Evolutionary conservation across 495 filamentous ascomycete species (phyloP), one percentile per base, ranked within the genome.

Genomic region (Pseudoneurospora amorphoporcata): DNA sequence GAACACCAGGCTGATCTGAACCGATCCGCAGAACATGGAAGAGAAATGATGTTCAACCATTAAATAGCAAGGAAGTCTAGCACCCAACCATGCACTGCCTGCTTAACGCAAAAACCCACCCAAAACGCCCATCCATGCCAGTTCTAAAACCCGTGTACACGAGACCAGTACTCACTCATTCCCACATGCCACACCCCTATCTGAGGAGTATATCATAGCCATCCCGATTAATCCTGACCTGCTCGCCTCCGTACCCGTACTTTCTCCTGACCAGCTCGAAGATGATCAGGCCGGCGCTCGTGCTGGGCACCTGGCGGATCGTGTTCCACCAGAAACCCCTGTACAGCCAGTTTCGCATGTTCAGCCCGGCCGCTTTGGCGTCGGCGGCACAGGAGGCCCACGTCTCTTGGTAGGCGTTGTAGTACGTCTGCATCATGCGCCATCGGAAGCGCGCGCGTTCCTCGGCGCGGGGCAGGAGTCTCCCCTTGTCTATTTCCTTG

Each of bases 181-280:
- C 53, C 53, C 29, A 65, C 14, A 3, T 35, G 23, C 23, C 53
- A 35, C 29, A 17, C 29, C 29, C 14, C 76, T 81, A 85, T 70
- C 81, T 79, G 41, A 94, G 80, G 45, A 94, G 79, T 77, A 95
- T 94, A 78, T 93, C 88, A 75, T 92, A 92, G 35, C 92, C 90
- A 74, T 93, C 91, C 75, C 75, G 78, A 37, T 82, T 83, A 37
- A 86, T 84, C 12, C 82, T 74, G 14, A 86, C 89, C 73, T 89
- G 90, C 69, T 94, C 91, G 16, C 85, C 87, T 5, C 89, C 83
- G 71, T 82, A 85, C 8, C 91, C 91, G 81, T 94, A 96, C 79
- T 92, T 91, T 70, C 94, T 86, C 74, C 94, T 85, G 29, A 97
- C 89, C 41, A 97, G 73, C 80, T 97, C 94, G 78, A 97, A 97